Base-by-base conservation (phyloP, 768 basidiomycete genomes). In the Cyathus striatus region DNA sequence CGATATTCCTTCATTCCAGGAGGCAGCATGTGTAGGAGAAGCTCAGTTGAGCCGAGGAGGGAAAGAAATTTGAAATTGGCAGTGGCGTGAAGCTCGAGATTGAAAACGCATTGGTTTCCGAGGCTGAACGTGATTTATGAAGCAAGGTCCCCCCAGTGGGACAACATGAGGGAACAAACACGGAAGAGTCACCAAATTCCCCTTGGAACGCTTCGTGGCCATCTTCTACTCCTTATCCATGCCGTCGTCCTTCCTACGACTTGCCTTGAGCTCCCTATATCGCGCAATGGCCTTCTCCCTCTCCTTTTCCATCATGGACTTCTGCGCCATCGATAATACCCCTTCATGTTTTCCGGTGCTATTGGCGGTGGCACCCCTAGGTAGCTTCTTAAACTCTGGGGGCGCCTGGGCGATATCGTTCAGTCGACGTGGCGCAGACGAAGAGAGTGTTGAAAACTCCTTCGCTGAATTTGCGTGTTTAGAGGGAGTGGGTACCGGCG, bases 341-440 rank as follows among this genome's bases (percentile, higher is more conserved):
- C 72, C 73, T 7, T 74, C 64, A 27, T 48, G 55, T 53, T 69
- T 64, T 30, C 53, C 53, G 14, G n/a, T 37, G 24, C 51, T 48
- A 9, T 47, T 46, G 3, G 48, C 34, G 0, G 46, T 51, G 10
- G 62, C 72, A 22, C 75, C 70, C 17, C 79, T 74, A 17, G 80
- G 76, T 5, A 78, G 62, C 46, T 68, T 74, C 47, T 68, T 79
- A 25, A 88, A 57, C 30, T 74, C 71, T 1, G 85, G 86, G 9
- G 86, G 85, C 23, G 80, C 83, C 47, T 73, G 72, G 1, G 75
- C 83, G 44, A 88, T 69, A 58, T 88, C 84, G 59, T 84, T 86
- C 17, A 88, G 70, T 22, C 85, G 73, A 43, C 72, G 76, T 1
- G 85, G 85, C 2, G 73, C 62, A 14, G 81, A 75, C 9, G 81